Conservation (phyloP, 73 alveolate species). For the Symbiodinium pilosum region DNA sequence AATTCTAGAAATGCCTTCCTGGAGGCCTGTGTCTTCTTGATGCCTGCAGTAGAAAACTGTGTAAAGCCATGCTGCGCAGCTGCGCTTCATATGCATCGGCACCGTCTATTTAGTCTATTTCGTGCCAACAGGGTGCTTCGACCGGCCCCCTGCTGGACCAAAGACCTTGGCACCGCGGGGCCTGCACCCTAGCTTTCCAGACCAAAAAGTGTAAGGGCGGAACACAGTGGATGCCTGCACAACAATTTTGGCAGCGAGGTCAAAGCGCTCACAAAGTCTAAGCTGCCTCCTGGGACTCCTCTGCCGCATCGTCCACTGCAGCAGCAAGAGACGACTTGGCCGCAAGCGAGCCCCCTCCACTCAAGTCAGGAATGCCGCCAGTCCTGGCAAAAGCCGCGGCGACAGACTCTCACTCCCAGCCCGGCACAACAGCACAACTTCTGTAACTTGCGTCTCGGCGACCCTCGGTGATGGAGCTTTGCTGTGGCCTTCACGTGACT, state of each 20-base stretch:
- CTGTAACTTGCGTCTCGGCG: not conserved
- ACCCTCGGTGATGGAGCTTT: constrained; percentile 71
- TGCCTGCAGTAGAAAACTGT: too few relatives aligned
- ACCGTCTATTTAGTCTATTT: not conserved
- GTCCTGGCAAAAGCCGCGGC: not conserved
- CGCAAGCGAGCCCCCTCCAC: constrained; percentile 51
- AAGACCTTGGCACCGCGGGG: not conserved
- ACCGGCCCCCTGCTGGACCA: not conserved
- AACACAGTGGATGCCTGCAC: not conserved
- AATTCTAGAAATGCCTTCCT: too few relatives aligned
- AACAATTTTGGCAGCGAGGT: too few relatives aligned
- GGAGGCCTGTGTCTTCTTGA: not conserved
- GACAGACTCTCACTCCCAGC: not conserved
- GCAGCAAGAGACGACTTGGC: constrained; percentile 1
- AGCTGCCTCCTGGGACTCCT: constrained; percentile 34
- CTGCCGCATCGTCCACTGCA: constrained; percentile 31
- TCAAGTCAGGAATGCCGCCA: constrained; percentile 16
- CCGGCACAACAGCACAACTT: not conserved
- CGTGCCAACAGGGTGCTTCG: too few relatives aligned
- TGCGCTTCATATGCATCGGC: not conserved
- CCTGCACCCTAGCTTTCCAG: too few relatives aligned
- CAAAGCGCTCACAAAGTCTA: not conserved
- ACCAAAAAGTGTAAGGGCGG: not conserved
- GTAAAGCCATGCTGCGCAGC: too few relatives aligned
- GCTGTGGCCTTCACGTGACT: constrained; percentile 39